Base-by-base conservation (phyloP, 805 yeast genomes). In the Jamesozyma spencerorum region DNA sequence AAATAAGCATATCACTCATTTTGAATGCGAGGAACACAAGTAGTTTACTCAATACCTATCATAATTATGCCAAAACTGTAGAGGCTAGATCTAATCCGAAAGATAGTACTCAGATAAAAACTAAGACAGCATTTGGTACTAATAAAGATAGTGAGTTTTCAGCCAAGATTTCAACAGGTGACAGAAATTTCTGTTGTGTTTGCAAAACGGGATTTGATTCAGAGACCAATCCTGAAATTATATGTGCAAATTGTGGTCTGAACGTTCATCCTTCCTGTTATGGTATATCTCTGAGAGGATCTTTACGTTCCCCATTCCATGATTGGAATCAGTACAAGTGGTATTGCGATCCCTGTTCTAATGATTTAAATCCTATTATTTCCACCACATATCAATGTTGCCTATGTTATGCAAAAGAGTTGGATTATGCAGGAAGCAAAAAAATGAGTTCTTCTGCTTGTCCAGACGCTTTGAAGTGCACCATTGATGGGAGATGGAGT, bases 341-440 rank as follows among this genome's bases (percentile, higher is more conserved):
- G 96, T 63, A 70, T 19, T 87, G 96, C 62, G 94, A 85, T 50
- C 69, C 78, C 1, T 87, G 96, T 55, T 68, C 77, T 4, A 85
- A 85, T 53, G 81, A 78, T 37, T 56, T 76, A 38, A 73, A 75
- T 45, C 90, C 92, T 0, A 47, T 71, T 2, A 65, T 68, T 29
- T 69, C 78, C 2, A 72, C 79, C 0, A 63, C 71, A 17, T 80
- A 82, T 53, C 60, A 70, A 2, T 86, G 96, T 57, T 62, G 67
- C 13, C 54, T 86, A n/a, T 87, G 96, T 58, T 58, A 65, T 33
- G 69, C 75, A 0, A 67, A 72, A 33, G 82, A 75, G 36, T 52
- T 63, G 15, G 72, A 73, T 47, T 64, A 66, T 45, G 77, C 69
- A 45, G 55, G 66, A 12, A 64, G 72, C 2, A 64, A 69, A 17